phyloP scores from a whole-genome alignment of 139 green algal genomes.

The Trebouxia sp. region DNA sequence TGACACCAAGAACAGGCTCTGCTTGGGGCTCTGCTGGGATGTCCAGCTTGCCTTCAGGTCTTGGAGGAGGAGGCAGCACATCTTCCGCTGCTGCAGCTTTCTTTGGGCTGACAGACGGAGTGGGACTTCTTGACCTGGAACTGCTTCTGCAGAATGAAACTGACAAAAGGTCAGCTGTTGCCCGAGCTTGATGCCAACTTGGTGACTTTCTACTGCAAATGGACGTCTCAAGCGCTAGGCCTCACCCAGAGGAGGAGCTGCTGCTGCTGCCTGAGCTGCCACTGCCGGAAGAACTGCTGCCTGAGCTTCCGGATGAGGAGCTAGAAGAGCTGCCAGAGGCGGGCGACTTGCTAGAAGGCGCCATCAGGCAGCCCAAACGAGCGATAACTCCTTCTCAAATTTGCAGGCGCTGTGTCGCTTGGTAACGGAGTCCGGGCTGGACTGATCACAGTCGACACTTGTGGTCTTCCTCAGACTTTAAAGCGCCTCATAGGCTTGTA shows the following conservation, averaged over 20 bases:
- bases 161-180: too few species aligned
- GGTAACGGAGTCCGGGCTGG: too few species aligned
- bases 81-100: background rate
- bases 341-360: conserved; percentile 4
- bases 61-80: background rate
- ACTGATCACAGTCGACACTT: too few species aligned
- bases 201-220: too few species aligned
- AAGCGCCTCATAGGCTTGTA: too few species aligned
- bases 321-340: background rate
- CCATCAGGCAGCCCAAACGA: too few species aligned
- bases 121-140: background rate
- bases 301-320: background rate
- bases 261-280: conserved; percentile 13
- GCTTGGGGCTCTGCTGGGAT: background rate
- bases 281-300: conserved; percentile 3
- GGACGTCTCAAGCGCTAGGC: too few species aligned
- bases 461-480: too few species aligned
- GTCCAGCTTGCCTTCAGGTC: background rate
- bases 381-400: too few species aligned
- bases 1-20: background rate
- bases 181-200: too few species aligned
- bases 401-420: too few species aligned
- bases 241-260: conserved; percentile 7
- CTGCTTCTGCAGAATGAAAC: conserved; percentile 18
- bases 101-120: background rate